Base-by-base conservation (phyloP, 2,329 filamentous ascomycete genomes). In the Phyllosticta capitalensis region DNA sequence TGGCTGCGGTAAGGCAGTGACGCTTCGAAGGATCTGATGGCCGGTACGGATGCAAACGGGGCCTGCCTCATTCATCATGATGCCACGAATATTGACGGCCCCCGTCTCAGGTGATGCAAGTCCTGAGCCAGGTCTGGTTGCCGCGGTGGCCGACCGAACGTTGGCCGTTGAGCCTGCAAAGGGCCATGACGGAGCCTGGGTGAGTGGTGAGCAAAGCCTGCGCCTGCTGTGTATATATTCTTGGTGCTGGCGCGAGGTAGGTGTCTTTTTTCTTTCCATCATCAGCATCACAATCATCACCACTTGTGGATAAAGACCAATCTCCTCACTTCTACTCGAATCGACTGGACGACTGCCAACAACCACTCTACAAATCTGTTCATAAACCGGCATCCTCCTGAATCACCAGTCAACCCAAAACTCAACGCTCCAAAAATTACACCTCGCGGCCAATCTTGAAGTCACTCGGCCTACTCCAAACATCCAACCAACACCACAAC, bases 211-310 rank as follows among this genome's bases (percentile, higher is more conserved):
- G 12, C 38, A 45, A 45, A n/a, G 38, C 38, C 38, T 45, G 14
- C 17, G 38, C 38, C 14, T 45, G 17, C 38, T n/a, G 14, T 24
- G 50, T 52, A 52, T 59, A 59, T 59, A 59, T 59, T 53, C n/a
- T 54, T 19, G 14, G n/a, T n/a, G 22, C 52, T 54, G 33, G 56
- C 56, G 28, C 52, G 52, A 51, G 56, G 56, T 54, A 22, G 56
- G 38, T 54, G 38, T 20, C 30, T 30, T 5, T 48, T 54, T 54
- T 56, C 20, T 28, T 33, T 30, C 19, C 24, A 51, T 51, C 52
- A 54, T 59, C 56, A 59, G 22, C 49, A 52, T 22, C 52, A 20
- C 9, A 45, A 28, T 21, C 14, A 51, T 6, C 22, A 56, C 21
- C 45, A 28, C 17, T 33, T 56, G 45, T 48, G 54, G 21, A 38